These are phyloP conservation scores for Pythium guiyangense DNA, from an alignment of 352 stramenopile genomes.

Conservation along the genomic window DNA sequence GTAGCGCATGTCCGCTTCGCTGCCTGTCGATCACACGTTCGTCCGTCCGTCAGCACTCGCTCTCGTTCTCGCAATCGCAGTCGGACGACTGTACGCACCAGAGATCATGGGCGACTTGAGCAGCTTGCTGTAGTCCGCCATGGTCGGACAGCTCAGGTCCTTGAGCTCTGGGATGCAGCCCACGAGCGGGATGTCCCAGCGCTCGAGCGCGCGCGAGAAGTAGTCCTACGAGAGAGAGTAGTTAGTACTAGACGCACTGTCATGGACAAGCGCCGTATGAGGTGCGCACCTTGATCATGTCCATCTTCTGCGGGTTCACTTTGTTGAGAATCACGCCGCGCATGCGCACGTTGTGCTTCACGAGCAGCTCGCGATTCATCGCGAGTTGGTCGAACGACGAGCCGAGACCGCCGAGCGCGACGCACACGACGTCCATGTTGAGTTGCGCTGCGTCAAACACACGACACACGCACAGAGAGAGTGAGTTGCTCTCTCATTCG, in stretches of 20 bases:
- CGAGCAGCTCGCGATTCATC: constrained; percentile 81
- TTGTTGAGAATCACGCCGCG: constrained; percentile 87
- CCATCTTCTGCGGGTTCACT: constrained; percentile 85
- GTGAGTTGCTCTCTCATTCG: background rate
- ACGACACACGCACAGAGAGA: background rate
- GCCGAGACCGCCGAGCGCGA: constrained; percentile 72
- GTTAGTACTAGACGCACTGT: background rate
- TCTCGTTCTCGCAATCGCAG: too few relatives aligned
- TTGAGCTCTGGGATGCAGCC: constrained; percentile 86
- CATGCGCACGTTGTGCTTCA: constrained; percentile 71
- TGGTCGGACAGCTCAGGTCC: constrained; percentile 78
- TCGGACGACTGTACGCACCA: constrained; percentile 15
- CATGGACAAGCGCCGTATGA: background rate
- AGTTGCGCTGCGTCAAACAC: constrained; percentile 44
- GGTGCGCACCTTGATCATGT: constrained; percentile 80
- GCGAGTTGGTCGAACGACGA: constrained; percentile 84
- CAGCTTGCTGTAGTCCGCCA: constrained; percentile 85
- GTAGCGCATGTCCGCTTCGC: constrained; percentile 71
- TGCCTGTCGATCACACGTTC: constrained; percentile 27
- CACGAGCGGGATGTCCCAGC: constrained; percentile 85
- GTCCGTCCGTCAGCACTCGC: background rate
- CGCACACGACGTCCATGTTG: constrained; percentile 75
- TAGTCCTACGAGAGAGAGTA: constrained; percentile 76
- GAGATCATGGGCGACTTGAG: constrained; percentile 80
- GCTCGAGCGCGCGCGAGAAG: constrained; percentile 85